Evolutionary conservation across 768 basidiomycete species (phyloP), one percentile per base, ranked within the genome.

Genomic region (Strobilomyces echinocephalus): DNA sequence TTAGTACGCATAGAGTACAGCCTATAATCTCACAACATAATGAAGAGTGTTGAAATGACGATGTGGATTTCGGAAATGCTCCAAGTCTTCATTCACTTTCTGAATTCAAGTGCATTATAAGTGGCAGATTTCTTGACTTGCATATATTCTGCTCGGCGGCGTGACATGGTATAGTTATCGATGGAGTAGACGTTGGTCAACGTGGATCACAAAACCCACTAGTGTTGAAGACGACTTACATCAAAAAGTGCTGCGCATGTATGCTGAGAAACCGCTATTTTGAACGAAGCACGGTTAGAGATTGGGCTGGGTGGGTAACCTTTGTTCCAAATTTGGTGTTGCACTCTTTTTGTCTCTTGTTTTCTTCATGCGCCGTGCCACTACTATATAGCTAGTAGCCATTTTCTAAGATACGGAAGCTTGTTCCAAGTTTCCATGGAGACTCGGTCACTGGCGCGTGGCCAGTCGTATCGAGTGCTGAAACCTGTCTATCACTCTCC

Each of bases 11-110:
- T 33, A 54, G 53, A 61, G 57, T 33, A 54, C 53, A 63, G 57
- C 50, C 43, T 63, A 69, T 55, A 56, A 65, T 60, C 36, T 47
- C 39, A 62, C 31, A 35, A 35, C 49, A 28, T 67, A 67, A 64
- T 68, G 45, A 26, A 52, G 31, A 56, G 48, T 16, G 12, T 30
- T 39, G 51, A 46, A 50, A 42, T 40, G 24, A 52, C 26, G 1
- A 30, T 4, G 41, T 30, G 33, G 31, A 36, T n/a, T 16, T 33
- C 16, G 33, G 39, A 28, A 34, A 18, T 35, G 20, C 6, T 44
- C n/a, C 21, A 2, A 18, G 10, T 33, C 10, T 20, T 33, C 6
- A 5, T 33, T 33, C 31, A 18, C 43, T 18, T 10, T 8, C 8
- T n/a, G 10, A 33, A 18, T n/a, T 15, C 15, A 33, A 31, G 30